Evolutionary conservation across 305 asterid genomes (phyloP).

Genomic region (Ajuga reptans): DNA sequence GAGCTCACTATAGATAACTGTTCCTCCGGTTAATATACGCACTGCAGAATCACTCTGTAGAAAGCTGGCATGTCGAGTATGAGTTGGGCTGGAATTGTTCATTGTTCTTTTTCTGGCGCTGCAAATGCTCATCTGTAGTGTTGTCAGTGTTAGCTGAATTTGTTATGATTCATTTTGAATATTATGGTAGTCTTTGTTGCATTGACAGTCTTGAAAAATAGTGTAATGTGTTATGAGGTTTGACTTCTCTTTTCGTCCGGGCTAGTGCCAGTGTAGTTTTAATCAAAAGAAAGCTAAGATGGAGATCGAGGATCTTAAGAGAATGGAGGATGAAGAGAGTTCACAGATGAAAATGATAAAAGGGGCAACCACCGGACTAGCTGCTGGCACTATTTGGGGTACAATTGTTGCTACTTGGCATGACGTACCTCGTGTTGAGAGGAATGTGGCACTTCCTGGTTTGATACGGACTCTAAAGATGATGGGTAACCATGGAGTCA

Average conservation of each 20-base stretch:
- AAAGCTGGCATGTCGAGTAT: background rate
- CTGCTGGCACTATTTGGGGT: slow-evolving; percentile 85
- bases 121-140: no score
- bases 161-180: background rate
- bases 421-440: slow-evolving; percentile 95
- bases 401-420: slow-evolving; percentile 88
- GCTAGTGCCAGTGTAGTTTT: background rate
- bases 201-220: background rate
- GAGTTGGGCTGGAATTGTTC: background rate
- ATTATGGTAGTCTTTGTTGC: background rate
- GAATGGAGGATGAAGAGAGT: slow-evolving; percentile 65
- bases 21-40: background rate
- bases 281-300: slow-evolving; percentile 29
- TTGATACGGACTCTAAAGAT: slow-evolving; percentile 76
- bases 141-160: background rate
- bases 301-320: slow-evolving; percentile 66
- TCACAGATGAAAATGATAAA: slow-evolving; percentile 52
- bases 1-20: background rate
- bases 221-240: background rate
- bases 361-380: slow-evolving; percentile 71
- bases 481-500: slow-evolving; percentile 84
- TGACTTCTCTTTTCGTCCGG: background rate
- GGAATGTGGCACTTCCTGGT: slow-evolving; percentile 90
- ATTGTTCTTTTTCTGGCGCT: background rate
- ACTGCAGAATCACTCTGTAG: background rate